phyloP scores from a whole-genome alignment of 2,329 filamentous ascomycete species.

The Seiridium cupressi region DNA sequence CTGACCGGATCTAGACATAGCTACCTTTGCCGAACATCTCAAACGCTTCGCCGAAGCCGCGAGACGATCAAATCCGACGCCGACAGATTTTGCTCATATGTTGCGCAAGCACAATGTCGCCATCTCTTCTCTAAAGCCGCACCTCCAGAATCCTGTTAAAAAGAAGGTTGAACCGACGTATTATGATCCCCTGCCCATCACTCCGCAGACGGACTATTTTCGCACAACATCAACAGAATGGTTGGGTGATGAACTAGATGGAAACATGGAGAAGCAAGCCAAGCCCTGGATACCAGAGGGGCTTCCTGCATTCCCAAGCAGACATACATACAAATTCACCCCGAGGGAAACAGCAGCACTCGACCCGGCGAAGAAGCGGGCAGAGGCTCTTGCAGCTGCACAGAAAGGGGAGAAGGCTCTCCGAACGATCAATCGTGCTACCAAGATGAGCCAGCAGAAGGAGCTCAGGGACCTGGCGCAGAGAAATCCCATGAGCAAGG shows the following conservation, averaged over 20 bases:
- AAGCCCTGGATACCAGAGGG: conserved; percentile 56
- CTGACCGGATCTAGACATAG: conserved; percentile 41
- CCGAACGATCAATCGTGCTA: conserved; percentile 56
- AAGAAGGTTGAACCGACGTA: conserved; percentile 36
- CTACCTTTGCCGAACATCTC: conserved; percentile 46
- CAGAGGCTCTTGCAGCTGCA: conserved; percentile 58
- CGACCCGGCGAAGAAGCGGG: conserved; percentile 57
- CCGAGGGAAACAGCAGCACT: conserved; percentile 33
- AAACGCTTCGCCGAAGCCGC: conserved; percentile 45
- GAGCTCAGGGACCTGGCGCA: conserved; percentile 58
- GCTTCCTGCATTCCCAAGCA: conserved; percentile 63
- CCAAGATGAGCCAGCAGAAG: conserved; percentile 64
- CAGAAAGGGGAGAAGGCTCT: conserved; percentile 63
- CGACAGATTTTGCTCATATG: conserved; percentile 55
- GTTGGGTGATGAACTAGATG: conserved; percentile 56
- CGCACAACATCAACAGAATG: conserved; percentile 38
- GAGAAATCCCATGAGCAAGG: conserved; percentile 48
- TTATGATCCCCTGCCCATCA: conserved; percentile 33
- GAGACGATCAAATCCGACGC: conserved; percentile 52
- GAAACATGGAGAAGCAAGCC: conserved; percentile 52
- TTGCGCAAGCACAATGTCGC: conserved; percentile 52
- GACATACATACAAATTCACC: conserved; percentile 63
- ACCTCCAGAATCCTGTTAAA: conserved; percentile 52
- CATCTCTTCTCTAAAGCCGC: conserved; percentile 50
- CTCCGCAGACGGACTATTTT: conserved; percentile 37